Percentiles rank a stretch among this genome's conserved stretches.
Conservation (phyloP, 306 rosid genomes). For the Prunus dulcis region DNA sequence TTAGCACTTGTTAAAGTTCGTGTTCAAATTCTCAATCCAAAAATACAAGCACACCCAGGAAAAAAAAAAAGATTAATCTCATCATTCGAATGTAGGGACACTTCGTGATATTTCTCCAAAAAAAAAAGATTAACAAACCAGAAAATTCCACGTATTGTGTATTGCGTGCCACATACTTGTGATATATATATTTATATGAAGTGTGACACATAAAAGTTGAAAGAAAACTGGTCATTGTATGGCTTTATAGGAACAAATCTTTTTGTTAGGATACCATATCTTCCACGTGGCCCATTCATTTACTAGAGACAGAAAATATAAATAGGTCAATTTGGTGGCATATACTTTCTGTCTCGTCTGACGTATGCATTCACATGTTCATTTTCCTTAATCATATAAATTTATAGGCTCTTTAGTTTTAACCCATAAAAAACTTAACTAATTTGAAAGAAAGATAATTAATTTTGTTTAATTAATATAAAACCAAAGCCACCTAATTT, state of each 20-base stretch:
- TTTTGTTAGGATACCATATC: background rate
- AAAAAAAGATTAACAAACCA: background rate
- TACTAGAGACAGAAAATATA: background rate
- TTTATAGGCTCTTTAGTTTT: too few species aligned
- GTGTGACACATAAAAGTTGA: background rate
- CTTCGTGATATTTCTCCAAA: too few species aligned
- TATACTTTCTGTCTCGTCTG: background rate
- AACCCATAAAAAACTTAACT: too few species aligned
- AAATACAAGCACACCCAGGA: too few species aligned
- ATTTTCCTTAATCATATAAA: background rate
- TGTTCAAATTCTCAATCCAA: too few species aligned
- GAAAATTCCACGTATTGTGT: background rate
- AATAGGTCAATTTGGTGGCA: background rate
- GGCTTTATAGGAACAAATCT: background rate
- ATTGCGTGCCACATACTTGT: background rate
- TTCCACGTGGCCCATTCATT: background rate
- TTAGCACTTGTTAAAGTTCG: too few species aligned
- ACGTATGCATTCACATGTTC: background rate
- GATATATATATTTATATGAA: too few species aligned
- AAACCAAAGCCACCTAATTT: too few species aligned
- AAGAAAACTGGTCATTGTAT: background rate
- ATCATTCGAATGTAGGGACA: rapidly evolving
- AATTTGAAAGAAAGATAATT: too few species aligned
- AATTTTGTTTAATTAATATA: too few species aligned
- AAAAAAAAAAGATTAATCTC: rapidly evolving